These are phyloP conservation scores for Sclerotiophoma versabilis DNA, from an alignment of 2,329 filamentous ascomycete genomes.

Conservation along the genomic window DNA sequence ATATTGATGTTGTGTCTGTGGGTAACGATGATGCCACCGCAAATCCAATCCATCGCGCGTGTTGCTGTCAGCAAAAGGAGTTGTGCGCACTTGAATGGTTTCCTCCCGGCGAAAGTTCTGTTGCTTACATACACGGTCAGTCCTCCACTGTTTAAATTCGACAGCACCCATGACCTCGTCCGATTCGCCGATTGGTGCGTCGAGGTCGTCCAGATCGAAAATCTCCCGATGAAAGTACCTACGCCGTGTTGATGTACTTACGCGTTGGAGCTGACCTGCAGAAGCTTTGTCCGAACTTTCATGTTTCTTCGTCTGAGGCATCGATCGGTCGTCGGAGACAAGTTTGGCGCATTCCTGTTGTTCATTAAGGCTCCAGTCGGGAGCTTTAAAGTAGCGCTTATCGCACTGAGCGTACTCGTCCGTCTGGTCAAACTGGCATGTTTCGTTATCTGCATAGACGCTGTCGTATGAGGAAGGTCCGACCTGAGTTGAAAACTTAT, in stretches of 20 bases:
- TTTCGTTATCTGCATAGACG: too few species aligned
- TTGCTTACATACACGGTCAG: neutral
- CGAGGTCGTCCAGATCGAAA: constrained; percentile 9
- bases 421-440: neutral
- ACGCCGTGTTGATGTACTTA: constrained; percentile 4
- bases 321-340: neutral
- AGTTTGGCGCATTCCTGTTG: neutral
- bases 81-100: constrained; percentile 2
- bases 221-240: constrained; percentile 11
- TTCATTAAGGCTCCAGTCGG: neutral
- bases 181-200: neutral
- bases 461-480: neutral
- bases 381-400: neutral
- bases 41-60: neutral
- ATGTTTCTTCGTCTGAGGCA: neutral
- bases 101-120: neutral
- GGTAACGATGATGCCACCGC: constrained; percentile 14
- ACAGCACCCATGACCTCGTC: neutral
- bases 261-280: constrained; percentile 5
- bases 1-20: constrained; percentile 5
- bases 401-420: neutral
- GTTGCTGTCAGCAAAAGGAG: neutral
- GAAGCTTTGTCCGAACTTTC: neutral
- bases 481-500: constrained; percentile 19
- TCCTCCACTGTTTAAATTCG: neutral